Base-by-base conservation (phyloP, 768 basidiomycete genomes). In the Agaricus subrufescens region DNA sequence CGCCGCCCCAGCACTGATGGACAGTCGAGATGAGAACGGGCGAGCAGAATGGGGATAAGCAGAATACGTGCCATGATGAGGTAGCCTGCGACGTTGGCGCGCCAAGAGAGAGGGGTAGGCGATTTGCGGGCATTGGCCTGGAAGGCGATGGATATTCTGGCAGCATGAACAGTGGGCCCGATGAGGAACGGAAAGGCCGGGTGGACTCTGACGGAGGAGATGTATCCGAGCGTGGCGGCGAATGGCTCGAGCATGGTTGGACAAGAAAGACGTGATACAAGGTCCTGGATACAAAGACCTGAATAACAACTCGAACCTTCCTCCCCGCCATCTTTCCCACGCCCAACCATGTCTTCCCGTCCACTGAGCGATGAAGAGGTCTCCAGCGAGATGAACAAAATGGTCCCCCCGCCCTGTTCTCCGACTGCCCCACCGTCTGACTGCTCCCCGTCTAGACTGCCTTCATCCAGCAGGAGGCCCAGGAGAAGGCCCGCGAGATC, bases 391-490 rank as follows among this genome's bases (percentile, higher is more conserved):
- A 93, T 98, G 91, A 95, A 93, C 77, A 98, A 98, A 85, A 98
- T 98, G 96, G 96, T 94, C 54, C 52, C 54, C 56, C 31, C 37
- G 44, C 49, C 14, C 23, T 6, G 23, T 10, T n/a, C 4, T 43
- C n/a, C 43, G 30, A 29, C 23, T 34, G 19, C 15, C 39, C 42
- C 29, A 34, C 10, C 34, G 11, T 25, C 30, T 27, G 19, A 19
- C 19, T 19, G 19, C 31, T 27, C 50, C 50, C 39, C 40, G 31
- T 29, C 43, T 56, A 96, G 95, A 92, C 96, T 46, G 87, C 93
- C 52, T 98, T 98, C 79, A 98, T 98, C 81, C 96, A 92, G 74
- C 97, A 98, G 68, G 97, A 99, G 73, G 96, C 96, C 3, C 71
- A 91, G 61, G 96, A 99, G 77, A 99, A 99, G 75, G 95, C 94